A percentile compares a stretch with the other conserved stretches of the same genome.
Evolutionary conservation across 2,329 filamentous ascomycete species (phyloP).

Genomic region (Neopestalotiopsis sp.): DNA sequence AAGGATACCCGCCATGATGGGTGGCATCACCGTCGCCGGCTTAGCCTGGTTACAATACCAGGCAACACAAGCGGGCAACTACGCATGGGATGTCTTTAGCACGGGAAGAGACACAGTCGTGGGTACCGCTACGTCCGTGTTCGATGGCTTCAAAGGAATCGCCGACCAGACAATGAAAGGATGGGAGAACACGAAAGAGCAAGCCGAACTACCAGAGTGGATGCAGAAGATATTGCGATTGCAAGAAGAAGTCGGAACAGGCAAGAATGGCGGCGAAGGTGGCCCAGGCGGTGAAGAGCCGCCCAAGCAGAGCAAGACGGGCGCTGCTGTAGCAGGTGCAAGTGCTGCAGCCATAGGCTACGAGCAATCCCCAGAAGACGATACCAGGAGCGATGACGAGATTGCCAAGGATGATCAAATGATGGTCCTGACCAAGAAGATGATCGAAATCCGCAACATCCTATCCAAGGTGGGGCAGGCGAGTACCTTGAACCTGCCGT

Average conservation of each 20-base stretch:
- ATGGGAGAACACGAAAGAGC: slow-evolving; percentile 84
- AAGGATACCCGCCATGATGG: slow-evolving; percentile 88
- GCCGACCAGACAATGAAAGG: slow-evolving; percentile 80
- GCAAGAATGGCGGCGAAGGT: slow-evolving; percentile 48
- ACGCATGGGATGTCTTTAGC: slow-evolving; percentile 72
- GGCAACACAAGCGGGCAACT: slow-evolving; percentile 69
- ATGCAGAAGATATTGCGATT: slow-evolving; percentile 73
- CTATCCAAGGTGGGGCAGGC: slow-evolving; percentile 92
- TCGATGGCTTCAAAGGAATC: slow-evolving; percentile 75
- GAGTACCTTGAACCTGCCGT: slow-evolving; percentile 84
- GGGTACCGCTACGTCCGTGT: slow-evolving; percentile 70
- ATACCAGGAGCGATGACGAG: slow-evolving; percentile 65
- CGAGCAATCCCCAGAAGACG: slow-evolving; percentile 70
- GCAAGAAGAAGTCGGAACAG: slow-evolving; percentile 64
- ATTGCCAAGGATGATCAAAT: slow-evolving; percentile 92
- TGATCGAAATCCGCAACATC: slow-evolving; percentile 97
- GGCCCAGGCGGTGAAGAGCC: slow-evolving; percentile 57
- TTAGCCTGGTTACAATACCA: slow-evolving; percentile 96
- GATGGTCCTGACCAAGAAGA: slow-evolving; percentile 99
- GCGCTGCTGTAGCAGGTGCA: slow-evolving; percentile 68
- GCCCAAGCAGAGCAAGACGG: slow-evolving; percentile 65
- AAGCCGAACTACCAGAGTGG: slow-evolving; percentile 76
- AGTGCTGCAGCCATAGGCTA: slow-evolving; percentile 82
- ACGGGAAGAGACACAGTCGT: slow-evolving; percentile 75
- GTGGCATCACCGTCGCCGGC: slow-evolving; percentile 84